Base-by-base conservation (phyloP, 2,329 filamentous ascomycete genomes). In the Cercospora sp. region DNA sequence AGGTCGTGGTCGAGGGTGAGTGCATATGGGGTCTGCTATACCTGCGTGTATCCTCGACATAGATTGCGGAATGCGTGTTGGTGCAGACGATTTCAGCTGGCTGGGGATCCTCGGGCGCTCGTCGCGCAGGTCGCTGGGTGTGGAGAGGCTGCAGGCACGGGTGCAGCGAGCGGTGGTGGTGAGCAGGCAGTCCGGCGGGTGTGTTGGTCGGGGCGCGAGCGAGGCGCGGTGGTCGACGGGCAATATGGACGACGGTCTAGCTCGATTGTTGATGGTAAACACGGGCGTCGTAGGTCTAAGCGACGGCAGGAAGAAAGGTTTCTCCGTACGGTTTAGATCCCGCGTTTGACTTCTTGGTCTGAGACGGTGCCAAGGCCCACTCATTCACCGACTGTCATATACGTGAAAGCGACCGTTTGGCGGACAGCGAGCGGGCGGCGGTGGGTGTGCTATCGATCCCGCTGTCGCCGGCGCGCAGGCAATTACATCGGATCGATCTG, bases 61-160 rank as follows among this genome's bases (percentile, higher is more conserved):
- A 43, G 53, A 65, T 65, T 65, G 62, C 34, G 62, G 62, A 65
- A 65, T 65, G 62, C 53, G 62, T 40, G 61, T 49, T 21, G 61
- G 43, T 63, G 26, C 30, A 32, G 43, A 55, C 18, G 61, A 53
- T 63, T 63, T 57, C 34, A 59, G 61, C 45, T 28, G 45, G 61
- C 26, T 64, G 43, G 45, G 49, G n/a, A 30, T 18, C 43, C 26
- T 30, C 30, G 61, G 61, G 30, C 45, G 49, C 61, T 55, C 30
- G 61, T 64, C 62, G 62, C 49, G 51, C 32, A 30, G 51, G 51
- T 65, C 62, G 62, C 32, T 65, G 62, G 62, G 62, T 30, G 62
- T 32, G 60, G 60, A 18, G 51, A 53, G 34, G 26, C 34, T 58
- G 30, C 45, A 21, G 8, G 61, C 49, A 32, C 18, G n/a, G 30